These are phyloP conservation scores for Oligophagozyma castellii DNA, from an alignment of 1,139 yeast species.

Conservation along the genomic window DNA sequence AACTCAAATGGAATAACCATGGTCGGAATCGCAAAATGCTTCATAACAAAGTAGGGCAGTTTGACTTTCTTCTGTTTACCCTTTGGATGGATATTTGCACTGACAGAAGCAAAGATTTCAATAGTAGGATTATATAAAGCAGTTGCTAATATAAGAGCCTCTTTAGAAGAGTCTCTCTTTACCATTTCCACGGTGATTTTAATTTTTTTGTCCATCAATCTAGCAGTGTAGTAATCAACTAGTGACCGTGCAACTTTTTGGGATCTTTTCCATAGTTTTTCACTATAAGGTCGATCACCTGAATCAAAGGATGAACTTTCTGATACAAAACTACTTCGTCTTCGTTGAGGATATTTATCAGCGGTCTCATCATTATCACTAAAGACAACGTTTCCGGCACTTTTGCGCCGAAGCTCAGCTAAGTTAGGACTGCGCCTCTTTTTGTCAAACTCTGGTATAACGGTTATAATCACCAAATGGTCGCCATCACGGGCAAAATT, in stretches of 20 bases:
- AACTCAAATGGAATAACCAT: conserved; percentile 25
- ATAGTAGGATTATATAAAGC: conserved; percentile 43
- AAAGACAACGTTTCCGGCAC: conserved; percentile 6
- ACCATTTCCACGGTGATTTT: conserved; percentile 45
- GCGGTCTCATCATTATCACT: conserved; percentile 1
- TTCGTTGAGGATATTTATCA: conserved; percentile 1
- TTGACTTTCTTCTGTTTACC: conserved; percentile 24
- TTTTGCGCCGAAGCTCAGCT: too few species aligned
- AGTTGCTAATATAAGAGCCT: conserved; percentile 38
- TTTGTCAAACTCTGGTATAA: conserved; percentile 27
- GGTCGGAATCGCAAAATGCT: conserved; percentile 24
- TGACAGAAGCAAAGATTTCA: conserved; percentile 30
- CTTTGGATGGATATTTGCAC: conserved; percentile 23
- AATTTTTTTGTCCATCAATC: conserved; percentile 28
- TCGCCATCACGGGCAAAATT: conserved; percentile 48
- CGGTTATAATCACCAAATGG: conserved; percentile 37
- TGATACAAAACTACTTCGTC: conserved; percentile 2
- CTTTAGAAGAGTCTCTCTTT: conserved; percentile 27
- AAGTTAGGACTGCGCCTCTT: conserved; percentile 4
- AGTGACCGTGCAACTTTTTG: conserved; percentile 30
- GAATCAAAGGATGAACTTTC: conserved; percentile 4
- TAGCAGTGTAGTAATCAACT: conserved; percentile 28
- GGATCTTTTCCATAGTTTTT: conserved; percentile 23
- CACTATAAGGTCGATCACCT: conserved; percentile 4
- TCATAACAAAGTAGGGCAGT: conserved; percentile 25